Evolutionary conservation across 2,329 filamentous ascomycete genomes (phyloP), one percentile per base, ranked within the genome.

Genomic region (Sporothrix variecibatus): DNA sequence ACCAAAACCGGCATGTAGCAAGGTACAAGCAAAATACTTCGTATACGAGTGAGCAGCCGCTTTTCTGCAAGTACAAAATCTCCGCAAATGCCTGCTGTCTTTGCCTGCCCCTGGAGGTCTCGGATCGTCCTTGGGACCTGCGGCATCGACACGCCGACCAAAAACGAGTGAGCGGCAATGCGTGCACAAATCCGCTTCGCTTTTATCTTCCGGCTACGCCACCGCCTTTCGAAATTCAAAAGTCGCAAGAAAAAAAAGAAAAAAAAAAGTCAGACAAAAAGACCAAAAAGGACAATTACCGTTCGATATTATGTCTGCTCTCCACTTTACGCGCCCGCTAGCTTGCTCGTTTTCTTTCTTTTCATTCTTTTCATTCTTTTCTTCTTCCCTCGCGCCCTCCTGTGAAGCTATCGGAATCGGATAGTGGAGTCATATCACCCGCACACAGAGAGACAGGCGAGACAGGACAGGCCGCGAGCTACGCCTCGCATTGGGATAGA

Each of bases 351-450:
- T 17, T 40, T 58, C 53, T 58, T 17, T 58, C 1, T 31, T 58
- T 62, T 28, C 17, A 5, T 26, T 60, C 53, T 56, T 38, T 38
- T 20, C 28, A n/a, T 40, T 64, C 58, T 64, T 23, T 40, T 40
- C 31, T 40, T 40, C 31, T 64, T 64, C 20, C 17, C 31, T 64
- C 31, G 58, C 58, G 20, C 15, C 43, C 23, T 23, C n/a, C 26
- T 49, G 26, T 15, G 11, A 68, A 68, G 23, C 64, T 31, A 68
- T 68, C 64, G 40, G 64, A 46, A 49, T 67, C 40, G 15, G 40
- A 49, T 31, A 49, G 40, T 68, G 64, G 43, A 46, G 8, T n/a
- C 17, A 2, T n/a, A n/a, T n/a, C n/a, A n/a, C 51, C 2, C n/a
- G n/a, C 6, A 9, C 51, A 53, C 43, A 26, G 26, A 12, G 23